Evolutionary conservation across 2,329 filamentous ascomycete species (phyloP), one percentile per base, ranked within the genome.

Genomic region (Pyrenophora graminea): DNA sequence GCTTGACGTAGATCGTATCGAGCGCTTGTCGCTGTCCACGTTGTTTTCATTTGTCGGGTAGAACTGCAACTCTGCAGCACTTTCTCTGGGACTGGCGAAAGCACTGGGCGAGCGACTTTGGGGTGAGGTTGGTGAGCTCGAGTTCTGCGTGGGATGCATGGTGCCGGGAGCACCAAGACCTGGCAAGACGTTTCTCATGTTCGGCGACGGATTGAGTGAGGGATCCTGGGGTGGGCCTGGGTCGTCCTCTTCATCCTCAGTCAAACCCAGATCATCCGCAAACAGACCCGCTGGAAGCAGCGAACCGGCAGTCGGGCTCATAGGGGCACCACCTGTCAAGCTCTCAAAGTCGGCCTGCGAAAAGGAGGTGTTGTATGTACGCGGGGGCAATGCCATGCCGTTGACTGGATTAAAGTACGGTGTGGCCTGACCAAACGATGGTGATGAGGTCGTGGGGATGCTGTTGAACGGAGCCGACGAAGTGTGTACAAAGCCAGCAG

Each of bases 301-400:
- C 13, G 86, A 82, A 23, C 88, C 85, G 2, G 89, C 90, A 3
- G 88, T 88, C 1, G 90, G 90, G 62, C 88, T 92, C 69, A 93
- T 82, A 1, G 88, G 88, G 2, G 87, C 89, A 23, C 83, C 85
- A 15, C 80, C 82, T 3, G 81, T 85, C 31, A 88, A 69, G 15
- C 79, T 79, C 51, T 83, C 83, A 4, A 87, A 74, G 15, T 88
- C 85, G 1, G 84, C 81, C 27, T 89, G 86, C 5, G 83, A 84
- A 47, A 85, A 66, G 31, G 65, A 68, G 7, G 57, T 45, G 33
- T 48, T 57, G 45, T 58, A 61, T 36, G 63, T 67, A 37, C 55
- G 63, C 12, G 56, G 64, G 2, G 69, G 72, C n/a, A 84, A 64
- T 3, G 82, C 80, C 81, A 85, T 85, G 51, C 84, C 84, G 58